These are phyloP conservation scores for Kodamaea ohmeri DNA, from an alignment of 1,139 yeast genomes.

Conservation along the genomic window DNA sequence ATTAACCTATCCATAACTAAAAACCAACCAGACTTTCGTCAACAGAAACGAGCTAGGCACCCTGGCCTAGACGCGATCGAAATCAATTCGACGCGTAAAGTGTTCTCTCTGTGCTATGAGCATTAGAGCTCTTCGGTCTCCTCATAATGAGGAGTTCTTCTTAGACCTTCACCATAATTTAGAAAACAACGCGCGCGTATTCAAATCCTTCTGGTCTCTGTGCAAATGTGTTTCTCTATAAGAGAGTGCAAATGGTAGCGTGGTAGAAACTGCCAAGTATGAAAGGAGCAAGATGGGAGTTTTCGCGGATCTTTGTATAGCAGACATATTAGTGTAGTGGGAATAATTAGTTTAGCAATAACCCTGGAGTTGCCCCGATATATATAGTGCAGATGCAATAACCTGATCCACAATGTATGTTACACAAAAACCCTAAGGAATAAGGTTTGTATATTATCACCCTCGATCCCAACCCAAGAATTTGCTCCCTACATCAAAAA, in stretches of 20 bases:
- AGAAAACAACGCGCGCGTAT: conserved; percentile 39
- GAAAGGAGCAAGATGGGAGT: conserved; percentile 35
- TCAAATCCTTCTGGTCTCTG: conserved; percentile 33
- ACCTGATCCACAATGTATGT: conserved; percentile 3
- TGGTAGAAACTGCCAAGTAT: conserved; percentile 41
- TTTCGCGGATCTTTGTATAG: conserved; percentile 12
- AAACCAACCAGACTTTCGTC: neutral
- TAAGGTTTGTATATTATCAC: neutral
- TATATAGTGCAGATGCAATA: conserved; percentile 3
- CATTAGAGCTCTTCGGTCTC: neutral
- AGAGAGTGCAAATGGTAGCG: conserved; percentile 43
- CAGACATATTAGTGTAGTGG: conserved; percentile 4
- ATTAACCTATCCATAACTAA: conserved; percentile 1
- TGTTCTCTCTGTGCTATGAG: neutral
- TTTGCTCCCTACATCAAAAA: neutral
- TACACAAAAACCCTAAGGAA: neutral
- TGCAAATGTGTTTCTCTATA: conserved; percentile 35
- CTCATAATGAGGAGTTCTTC: neutral
- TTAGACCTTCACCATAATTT: conserved; percentile 22
- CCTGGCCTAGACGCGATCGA: neutral
- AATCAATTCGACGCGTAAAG: conserved; percentile 1
- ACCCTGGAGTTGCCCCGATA: conserved; percentile 1
- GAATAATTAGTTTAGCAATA: neutral
- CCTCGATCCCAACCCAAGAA: too few species aligned
- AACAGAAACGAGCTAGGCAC: neutral